Evolutionary conservation across 2,329 filamentous ascomycete species (phyloP).

Genomic region (Paecilomyces formosus): DNA sequence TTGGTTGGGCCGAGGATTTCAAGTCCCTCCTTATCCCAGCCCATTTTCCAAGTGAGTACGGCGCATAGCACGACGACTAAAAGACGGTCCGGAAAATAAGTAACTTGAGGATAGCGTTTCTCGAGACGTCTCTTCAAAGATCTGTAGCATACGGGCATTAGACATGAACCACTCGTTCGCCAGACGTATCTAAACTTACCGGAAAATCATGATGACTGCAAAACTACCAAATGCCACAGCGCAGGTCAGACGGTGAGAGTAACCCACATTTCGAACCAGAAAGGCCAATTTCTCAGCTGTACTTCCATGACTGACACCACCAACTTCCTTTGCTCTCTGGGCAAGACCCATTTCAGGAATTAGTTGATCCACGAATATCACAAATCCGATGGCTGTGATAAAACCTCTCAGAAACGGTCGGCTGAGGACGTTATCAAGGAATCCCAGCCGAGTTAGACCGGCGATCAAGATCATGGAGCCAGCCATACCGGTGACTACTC

Average conservation of each 20-base stretch:
- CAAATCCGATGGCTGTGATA: constrained; percentile 93
- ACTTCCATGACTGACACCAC: constrained; percentile 71
- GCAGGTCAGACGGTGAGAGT: constrained; percentile 67
- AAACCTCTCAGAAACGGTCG: constrained; percentile 89
- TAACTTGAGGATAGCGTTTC: constrained; percentile 68
- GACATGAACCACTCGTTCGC: not conserved
- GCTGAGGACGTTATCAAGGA: constrained; percentile 89
- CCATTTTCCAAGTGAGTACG: constrained; percentile 65
- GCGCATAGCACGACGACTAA: constrained; percentile 80
- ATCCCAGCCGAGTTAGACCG: constrained; percentile 77
- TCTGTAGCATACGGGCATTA: constrained; percentile 37
- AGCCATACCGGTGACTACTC: constrained; percentile 79
- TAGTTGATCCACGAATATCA: constrained; percentile 91
- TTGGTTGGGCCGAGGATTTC: constrained; percentile 77
- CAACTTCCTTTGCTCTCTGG: constrained; percentile 52
- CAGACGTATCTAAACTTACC: constrained; percentile 44
- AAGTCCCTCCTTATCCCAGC: constrained; percentile 74
- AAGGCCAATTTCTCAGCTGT: constrained; percentile 81
- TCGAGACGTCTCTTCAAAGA: constrained; percentile 76
- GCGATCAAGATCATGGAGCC: constrained; percentile 84
- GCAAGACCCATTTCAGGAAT: constrained; percentile 81
- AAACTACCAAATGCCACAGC: constrained; percentile 74
- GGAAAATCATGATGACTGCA: constrained; percentile 78
- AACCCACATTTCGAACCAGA: constrained; percentile 57
- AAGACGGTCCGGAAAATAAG: constrained; percentile 88